Conservation (phyloP, 148 eudicot genomes). For the Cornus kousa region DNA sequence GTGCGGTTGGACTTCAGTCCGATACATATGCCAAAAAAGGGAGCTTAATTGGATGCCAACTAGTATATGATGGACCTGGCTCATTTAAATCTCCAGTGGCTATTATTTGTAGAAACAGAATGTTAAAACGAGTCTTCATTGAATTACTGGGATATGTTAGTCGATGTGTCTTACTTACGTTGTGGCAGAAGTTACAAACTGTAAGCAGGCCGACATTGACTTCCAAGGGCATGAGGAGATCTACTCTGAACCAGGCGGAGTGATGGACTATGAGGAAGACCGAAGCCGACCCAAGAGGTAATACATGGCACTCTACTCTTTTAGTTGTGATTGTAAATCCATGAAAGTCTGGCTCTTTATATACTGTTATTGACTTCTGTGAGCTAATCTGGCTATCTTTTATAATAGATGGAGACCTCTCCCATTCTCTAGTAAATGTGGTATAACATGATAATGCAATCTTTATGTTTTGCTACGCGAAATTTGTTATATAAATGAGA, state of each 20-base stretch:
- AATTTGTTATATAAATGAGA: too few relatives aligned
- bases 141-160: slow-evolving; percentile 49
- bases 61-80: neutral
- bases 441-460: neutral
- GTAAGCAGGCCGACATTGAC: slow-evolving; percentile 90
- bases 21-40: neutral
- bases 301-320: neutral
- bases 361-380: neutral
- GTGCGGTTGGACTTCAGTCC: neutral
- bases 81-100: neutral
- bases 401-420: neutral
- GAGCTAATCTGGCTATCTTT: neutral
- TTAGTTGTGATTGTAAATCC: neutral
- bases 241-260: slow-evolving; percentile 86
- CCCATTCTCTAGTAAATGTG: neutral
- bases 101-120: neutral
- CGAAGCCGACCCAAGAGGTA: slow-evolving; percentile 92
- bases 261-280: slow-evolving; percentile 95
- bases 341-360: neutral
- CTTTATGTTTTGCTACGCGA: neutral
- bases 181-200: slow-evolving; percentile 96
- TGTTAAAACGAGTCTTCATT: neutral
- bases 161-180: slow-evolving; percentile 97
- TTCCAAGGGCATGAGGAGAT: slow-evolving; percentile 91
- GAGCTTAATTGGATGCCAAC: neutral